Evolutionary conservation across 2,329 filamentous ascomycete species (phyloP), one percentile per base, ranked within the genome.

Genomic region (Colletotrichum sp.): DNA sequence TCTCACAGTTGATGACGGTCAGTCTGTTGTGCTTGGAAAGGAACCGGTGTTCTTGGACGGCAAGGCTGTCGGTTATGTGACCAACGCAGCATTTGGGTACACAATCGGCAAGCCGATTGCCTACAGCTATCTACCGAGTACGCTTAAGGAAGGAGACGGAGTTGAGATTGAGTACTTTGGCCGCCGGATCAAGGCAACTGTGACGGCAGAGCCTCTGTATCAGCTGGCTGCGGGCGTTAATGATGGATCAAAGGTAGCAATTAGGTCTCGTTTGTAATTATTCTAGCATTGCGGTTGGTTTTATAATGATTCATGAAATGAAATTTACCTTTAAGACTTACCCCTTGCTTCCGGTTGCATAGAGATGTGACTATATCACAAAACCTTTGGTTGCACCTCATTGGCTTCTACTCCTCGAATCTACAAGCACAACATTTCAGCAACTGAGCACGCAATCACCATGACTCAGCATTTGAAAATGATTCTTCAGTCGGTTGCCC

Each of bases 141-240:
- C 78, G 3, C 79, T 92, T 3, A 73, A 69, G 0, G 87, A 90
- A 59, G 90, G 90, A 0, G 85, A 87, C 5, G 72, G 78, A 0
- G 90, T 93, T 0, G 90, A 92, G 79, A 86, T 93, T 72, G 90
- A 92, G 78, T 93, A 93, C 79, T 93, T 93, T 81, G 90, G 91
- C 6, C 83, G 82, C 73, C 84, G 85, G 13, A 87, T 92, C 68
- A 78, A 79, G 66, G 92, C 91, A 0, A 92, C 90, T 5, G 88
- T 93, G 1, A 82, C 84, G 0, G 77, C 83, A 2, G 90, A 91
- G 63, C 88, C 90, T 10, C 69, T 90, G 59, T 87, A 87, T 73
- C 87, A 67, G 18, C 18, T 39, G 6, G 4, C 30, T 6, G n/a
- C 57, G 7, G 16, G 21, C 12, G 43, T 21, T 18, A 48, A 13